A percentile compares a stretch with the other conserved stretches of the same genome.
These are phyloP conservation scores for Metarhizium humberi DNA, from an alignment of 2,329 filamentous ascomycete species.

Conservation along the genomic window DNA sequence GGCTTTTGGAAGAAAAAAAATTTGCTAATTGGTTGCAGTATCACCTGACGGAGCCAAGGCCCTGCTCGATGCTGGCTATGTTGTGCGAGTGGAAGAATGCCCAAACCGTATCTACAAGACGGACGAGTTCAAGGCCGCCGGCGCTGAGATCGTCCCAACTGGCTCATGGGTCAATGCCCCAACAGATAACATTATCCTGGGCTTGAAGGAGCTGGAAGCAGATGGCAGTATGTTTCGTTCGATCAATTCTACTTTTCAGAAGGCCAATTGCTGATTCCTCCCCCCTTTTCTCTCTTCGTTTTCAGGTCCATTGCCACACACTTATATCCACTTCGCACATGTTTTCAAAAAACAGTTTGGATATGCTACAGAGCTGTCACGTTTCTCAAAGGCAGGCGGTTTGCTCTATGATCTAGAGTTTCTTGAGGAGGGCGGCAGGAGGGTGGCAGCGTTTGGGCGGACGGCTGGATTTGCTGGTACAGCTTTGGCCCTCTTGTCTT, in stretches of 20 bases:
- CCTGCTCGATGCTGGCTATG: slow-evolving; percentile 60
- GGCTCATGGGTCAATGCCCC: slow-evolving; percentile 61
- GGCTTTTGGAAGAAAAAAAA: too few species aligned
- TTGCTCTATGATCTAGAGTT: slow-evolving; percentile 78
- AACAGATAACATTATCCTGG: slow-evolving; percentile 60
- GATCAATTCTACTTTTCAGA: too few species aligned
- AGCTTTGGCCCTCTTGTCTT: slow-evolving; percentile 67
- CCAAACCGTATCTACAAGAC: slow-evolving; percentile 54
- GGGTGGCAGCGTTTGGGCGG: slow-evolving; percentile 65
- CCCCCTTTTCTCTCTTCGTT: too few species aligned
- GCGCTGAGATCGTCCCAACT: slow-evolving; percentile 55
- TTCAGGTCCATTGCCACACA: slow-evolving; percentile 1
- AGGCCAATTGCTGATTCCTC: too few species aligned
- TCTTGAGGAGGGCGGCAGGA: slow-evolving; percentile 61
- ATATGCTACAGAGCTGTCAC: slow-evolving; percentile 70
- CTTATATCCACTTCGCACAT: slow-evolving; percentile 56
- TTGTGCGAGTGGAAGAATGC: slow-evolving; percentile 54
- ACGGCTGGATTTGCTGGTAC: slow-evolving; percentile 69
- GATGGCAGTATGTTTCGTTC: slow-evolving; percentile 43
- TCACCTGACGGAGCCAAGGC: slow-evolving; percentile 35
- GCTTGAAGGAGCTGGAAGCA: slow-evolving; percentile 70
- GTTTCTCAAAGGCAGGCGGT: slow-evolving; percentile 58
- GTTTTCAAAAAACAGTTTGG: slow-evolving; percentile 70
- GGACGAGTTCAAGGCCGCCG: slow-evolving; percentile 50
- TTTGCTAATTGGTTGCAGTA: neutral